These are phyloP conservation scores for Curvularia sp. DNA, from an alignment of 2,329 filamentous ascomycete species.

Conservation along the genomic window DNA sequence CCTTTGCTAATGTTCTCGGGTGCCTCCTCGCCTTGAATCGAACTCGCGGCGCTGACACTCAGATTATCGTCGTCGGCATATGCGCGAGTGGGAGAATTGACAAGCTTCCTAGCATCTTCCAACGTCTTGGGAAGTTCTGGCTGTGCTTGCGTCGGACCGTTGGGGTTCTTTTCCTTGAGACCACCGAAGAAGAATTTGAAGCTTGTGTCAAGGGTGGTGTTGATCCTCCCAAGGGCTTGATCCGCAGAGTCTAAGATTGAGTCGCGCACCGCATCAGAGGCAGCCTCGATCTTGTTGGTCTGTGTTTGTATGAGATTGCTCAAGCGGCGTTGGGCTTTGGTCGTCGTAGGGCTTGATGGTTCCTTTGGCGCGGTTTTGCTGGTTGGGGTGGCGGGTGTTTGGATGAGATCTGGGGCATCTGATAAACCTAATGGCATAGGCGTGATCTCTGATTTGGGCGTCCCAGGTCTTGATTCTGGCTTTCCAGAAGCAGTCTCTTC, in stretches of 20 bases:
- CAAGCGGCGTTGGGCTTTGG: slow-evolving; percentile 73
- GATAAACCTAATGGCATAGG: slow-evolving; percentile 51
- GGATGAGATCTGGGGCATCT: slow-evolving; percentile 48
- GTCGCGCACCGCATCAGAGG: slow-evolving; percentile 78
- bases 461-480: slow-evolving; percentile 56
- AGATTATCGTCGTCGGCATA: slow-evolving; percentile 60
- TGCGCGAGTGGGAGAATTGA: slow-evolving; percentile 70
- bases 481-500: slow-evolving; percentile 73
- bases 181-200: slow-evolving; percentile 93
- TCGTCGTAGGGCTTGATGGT: slow-evolving; percentile 48
- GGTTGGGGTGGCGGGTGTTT: slow-evolving; percentile 48
- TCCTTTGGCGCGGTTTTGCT: slow-evolving; percentile 29
- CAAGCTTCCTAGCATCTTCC: slow-evolving; percentile 88
- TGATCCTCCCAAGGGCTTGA: slow-evolving; percentile 89
- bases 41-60: slow-evolving; percentile 59
- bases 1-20: slow-evolving; percentile 40
- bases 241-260: slow-evolving; percentile 80
- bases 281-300: slow-evolving; percentile 79
- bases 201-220: slow-evolving; percentile 86
- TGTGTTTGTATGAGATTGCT: slow-evolving; percentile 88
- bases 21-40: slow-evolving; percentile 55
- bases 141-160: slow-evolving; percentile 39
- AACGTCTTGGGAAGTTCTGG: slow-evolving; percentile 81
- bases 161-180: slow-evolving; percentile 70
- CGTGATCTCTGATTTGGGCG: slow-evolving; percentile 49